Evolutionary conservation across 2,329 filamentous ascomycete species (phyloP).

Genomic region (Boeremia exigua): DNA sequence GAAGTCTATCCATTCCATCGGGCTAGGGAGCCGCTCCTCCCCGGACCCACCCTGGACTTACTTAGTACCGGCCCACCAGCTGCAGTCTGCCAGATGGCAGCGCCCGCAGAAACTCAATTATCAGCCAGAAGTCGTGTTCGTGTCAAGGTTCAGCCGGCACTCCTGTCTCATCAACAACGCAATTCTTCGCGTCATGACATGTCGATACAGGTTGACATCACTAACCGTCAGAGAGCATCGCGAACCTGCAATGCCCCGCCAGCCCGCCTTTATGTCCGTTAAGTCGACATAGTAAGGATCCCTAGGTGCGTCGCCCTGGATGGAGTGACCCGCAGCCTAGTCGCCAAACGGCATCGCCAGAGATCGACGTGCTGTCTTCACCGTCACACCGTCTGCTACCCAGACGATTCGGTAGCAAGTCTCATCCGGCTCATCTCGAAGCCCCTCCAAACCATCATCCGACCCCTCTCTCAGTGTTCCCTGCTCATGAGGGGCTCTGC

Average conservation of each 20-base stretch:
- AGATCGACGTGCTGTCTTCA: conserved; percentile 21
- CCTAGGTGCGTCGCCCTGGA: background rate
- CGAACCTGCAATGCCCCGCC: conserved; percentile 14
- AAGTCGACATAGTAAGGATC: conserved; percentile 22
- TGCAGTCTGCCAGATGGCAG: conserved; percentile 24
- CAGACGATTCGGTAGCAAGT: conserved; percentile 8
- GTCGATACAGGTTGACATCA: background rate
- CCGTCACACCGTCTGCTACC: conserved; percentile 17
- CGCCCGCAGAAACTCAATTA: conserved; percentile 1
- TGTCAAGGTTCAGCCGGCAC: background rate
- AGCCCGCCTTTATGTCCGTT: conserved; percentile 14
- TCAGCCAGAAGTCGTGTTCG: background rate
- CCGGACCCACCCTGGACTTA: conserved; percentile 41
- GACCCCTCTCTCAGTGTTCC: conserved; percentile 19
- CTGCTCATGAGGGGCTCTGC: conserved; percentile 26
- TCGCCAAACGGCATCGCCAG: conserved; percentile 20
- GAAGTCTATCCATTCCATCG: conserved; percentile 41
- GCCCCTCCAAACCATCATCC: conserved; percentile 11
- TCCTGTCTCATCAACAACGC: background rate
- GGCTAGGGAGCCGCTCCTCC: conserved; percentile 40
- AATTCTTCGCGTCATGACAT: background rate
- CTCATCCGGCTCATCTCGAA: conserved; percentile 1
- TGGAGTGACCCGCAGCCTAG: conserved; percentile 23
- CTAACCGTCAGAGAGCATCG: background rate
- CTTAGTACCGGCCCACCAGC: conserved; percentile 26